Evolutionary conservation across 805 yeast species (phyloP).

Genomic region (Candida sanyiensis): DNA sequence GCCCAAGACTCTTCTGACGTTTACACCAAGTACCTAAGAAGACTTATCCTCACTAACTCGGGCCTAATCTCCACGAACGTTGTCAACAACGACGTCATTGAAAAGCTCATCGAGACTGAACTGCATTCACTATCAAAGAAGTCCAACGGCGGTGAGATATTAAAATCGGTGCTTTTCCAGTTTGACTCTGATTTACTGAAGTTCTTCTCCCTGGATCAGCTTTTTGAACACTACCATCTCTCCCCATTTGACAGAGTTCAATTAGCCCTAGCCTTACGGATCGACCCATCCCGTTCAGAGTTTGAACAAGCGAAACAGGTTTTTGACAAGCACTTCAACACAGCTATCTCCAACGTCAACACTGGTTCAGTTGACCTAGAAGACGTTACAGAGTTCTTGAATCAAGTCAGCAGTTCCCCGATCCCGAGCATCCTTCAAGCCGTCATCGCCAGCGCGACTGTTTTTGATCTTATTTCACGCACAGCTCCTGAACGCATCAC

Average conservation of each 20-base stretch:
- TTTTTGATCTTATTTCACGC: slow-evolving; percentile 10
- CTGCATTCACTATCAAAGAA: slow-evolving; percentile 18
- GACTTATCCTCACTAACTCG: slow-evolving; percentile 29
- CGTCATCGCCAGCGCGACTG: slow-evolving; percentile 4
- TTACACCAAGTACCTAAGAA: slow-evolving; percentile 29
- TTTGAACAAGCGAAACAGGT: slow-evolving; percentile 10
- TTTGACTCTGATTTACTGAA: slow-evolving; percentile 27
- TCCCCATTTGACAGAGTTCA: slow-evolving; percentile 20
- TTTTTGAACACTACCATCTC: slow-evolving; percentile 27
- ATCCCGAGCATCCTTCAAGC: slow-evolving; percentile 7
- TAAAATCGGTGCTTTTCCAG: slow-evolving; percentile 12
- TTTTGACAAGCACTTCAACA: slow-evolving; percentile 12
- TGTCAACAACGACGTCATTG: slow-evolving; percentile 15
- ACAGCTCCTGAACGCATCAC: slow-evolving; percentile 3
- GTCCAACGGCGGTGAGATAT: slow-evolving; percentile 10
- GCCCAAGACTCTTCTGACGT: slow-evolving; percentile 29
- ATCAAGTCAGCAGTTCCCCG: slow-evolving; percentile 4
- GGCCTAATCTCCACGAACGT: slow-evolving; percentile 21
- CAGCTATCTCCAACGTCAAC: slow-evolving; percentile 9
- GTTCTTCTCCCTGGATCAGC: slow-evolving; percentile 26
- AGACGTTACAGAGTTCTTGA: slow-evolving; percentile 9
- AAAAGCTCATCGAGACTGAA: slow-evolving; percentile 23
- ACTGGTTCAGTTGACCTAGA: slow-evolving; percentile 4
- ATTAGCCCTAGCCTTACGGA: slow-evolving; percentile 15
- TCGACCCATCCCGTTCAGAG: slow-evolving; percentile 7